phyloP scores from a whole-genome alignment of 1,284 basidiomycete species.

The Puccinia horiana region DNA sequence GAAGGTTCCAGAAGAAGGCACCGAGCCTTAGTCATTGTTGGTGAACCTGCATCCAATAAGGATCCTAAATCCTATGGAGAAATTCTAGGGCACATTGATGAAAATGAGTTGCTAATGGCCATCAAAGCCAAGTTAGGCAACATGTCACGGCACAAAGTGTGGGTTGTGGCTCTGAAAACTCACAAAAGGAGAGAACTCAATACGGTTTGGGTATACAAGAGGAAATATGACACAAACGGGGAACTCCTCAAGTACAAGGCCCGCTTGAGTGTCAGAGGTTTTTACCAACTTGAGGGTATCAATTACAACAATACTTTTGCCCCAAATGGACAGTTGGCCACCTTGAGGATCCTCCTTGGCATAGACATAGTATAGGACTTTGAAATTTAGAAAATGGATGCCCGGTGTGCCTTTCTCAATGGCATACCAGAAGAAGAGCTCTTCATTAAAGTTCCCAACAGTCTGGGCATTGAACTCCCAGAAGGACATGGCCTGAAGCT shows the following conservation, averaged over 20 bases:
- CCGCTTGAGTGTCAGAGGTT: neutral
- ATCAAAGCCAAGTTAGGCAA: neutral
- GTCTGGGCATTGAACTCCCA: neutral
- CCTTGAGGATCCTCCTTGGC: neutral
- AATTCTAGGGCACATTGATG: neutral
- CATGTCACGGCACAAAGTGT: slow-evolving; percentile 5
- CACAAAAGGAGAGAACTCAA: neutral
- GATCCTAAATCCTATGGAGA: neutral
- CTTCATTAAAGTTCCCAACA: slow-evolving; percentile 3
- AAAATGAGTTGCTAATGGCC: neutral
- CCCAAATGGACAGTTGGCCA: neutral
- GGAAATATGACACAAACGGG: neutral
- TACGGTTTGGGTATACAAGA: slow-evolving; percentile 26
- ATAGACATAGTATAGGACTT: neutral
- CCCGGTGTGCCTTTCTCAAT: slow-evolving; percentile 10
- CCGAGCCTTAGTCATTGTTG: neutral
- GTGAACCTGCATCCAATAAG: neutral
- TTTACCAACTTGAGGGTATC: slow-evolving; percentile 3
- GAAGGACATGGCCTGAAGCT: neutral
- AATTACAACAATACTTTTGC: slow-evolving; percentile 23
- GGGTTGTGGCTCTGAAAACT: neutral
- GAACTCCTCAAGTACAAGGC: slow-evolving; percentile 27
- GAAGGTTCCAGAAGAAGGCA: neutral
- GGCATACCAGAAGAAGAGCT: slow-evolving; percentile 24
- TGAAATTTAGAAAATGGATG: slow-evolving; percentile 28